Evolutionary conservation across 2,329 filamentous ascomycete genomes (phyloP), one percentile per base, ranked within the genome.

Genomic region (Alternaria ventricosa): DNA sequence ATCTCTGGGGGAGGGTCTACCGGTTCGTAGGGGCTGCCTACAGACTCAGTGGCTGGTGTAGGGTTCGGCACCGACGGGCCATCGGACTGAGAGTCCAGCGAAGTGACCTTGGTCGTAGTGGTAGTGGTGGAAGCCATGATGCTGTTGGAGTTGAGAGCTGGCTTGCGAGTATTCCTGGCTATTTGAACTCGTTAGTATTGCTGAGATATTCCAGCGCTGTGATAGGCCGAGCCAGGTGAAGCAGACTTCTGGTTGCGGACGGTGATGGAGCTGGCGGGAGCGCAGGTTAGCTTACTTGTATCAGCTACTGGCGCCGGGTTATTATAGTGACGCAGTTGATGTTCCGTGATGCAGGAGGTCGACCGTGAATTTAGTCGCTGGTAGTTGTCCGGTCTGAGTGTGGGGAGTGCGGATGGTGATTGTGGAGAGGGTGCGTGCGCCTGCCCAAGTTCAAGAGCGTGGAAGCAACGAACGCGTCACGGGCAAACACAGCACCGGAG

Each of bases 31-130:
- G 70, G 67, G 25, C 45, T 63, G 8, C 63, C 56, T 9, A 61
- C 27, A 28, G 68, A 66, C 36, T 76, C 73, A 13, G 69, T 69
- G n/a, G 56, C 62, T 3, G 75, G 75, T 10, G 75, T 78, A 4
- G 71, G 68, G 41, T 75, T 66, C 3, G 74, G 77, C 22, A 68
- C 70, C 11, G 69, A 66, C 7, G 72, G 70, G 10, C 46, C 56
- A 18, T 63, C 71, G 4, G 70, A 67, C 36, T 66, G 67, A 5
- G 75, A 76, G 56, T 65, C 69, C 4, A 71, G 36, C 13, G 72
- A 71, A 12, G 66, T 71, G 46, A 68, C 54, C 44, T 74, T 75
- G 30, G 55, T 53, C 28, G 51, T 41, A 22, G 59, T 68, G 23
- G 51, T 41, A 22, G 59, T 68, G 23, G 15, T 55, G 30, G 53